A percentile compares a stretch with the other conserved stretches of the same genome.
Conservation (phyloP, 345 rosid genomes). For the Eucalyptus curtisii region DNA sequence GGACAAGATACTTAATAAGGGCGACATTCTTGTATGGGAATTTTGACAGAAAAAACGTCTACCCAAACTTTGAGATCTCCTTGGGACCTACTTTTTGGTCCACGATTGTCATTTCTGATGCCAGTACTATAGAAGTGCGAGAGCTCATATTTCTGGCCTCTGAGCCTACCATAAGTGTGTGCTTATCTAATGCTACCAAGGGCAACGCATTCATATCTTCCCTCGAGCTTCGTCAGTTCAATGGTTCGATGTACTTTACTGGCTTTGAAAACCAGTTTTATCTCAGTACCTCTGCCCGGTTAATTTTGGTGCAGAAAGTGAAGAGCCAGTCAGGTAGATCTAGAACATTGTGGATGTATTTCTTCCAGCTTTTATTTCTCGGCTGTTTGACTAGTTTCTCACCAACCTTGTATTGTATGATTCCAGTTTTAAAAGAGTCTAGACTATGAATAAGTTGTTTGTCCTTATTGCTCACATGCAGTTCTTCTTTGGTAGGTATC, state of each 20-base stretch:
- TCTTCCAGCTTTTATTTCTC: background rate
- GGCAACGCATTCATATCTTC: slow-evolving; percentile 97
- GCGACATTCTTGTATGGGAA: slow-evolving; percentile 91
- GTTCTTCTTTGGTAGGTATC: slow-evolving; percentile 44
- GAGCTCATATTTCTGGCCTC: slow-evolving; percentile 88
- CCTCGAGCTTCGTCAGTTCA: slow-evolving; percentile 93
- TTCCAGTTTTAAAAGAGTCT: background rate
- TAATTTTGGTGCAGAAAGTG: slow-evolving; percentile 89
- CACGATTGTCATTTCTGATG: slow-evolving; percentile 78
- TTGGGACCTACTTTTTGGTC: slow-evolving; percentile 89
- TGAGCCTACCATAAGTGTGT: slow-evolving; percentile 53
- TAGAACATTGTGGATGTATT: background rate
- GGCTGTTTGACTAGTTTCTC: background rate
- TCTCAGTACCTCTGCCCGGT: slow-evolving; percentile 75
- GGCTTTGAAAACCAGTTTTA: slow-evolving; percentile 50
- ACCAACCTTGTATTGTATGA: background rate
- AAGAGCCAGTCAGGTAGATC: slow-evolving; percentile 66
- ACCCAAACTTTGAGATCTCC: slow-evolving; percentile 88
- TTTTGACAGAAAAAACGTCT: slow-evolving; percentile 76
- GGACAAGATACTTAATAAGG: slow-evolving; percentile 75
- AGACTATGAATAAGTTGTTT: background rate
- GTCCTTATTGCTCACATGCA: background rate
- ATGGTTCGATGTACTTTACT: slow-evolving; percentile 69
- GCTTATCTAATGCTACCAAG: slow-evolving; percentile 91
- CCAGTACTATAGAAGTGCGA: slow-evolving; percentile 40